Conservation (phyloP, 2,329 filamentous ascomycete species). For the Hymenoscyphus infarciens region DNA sequence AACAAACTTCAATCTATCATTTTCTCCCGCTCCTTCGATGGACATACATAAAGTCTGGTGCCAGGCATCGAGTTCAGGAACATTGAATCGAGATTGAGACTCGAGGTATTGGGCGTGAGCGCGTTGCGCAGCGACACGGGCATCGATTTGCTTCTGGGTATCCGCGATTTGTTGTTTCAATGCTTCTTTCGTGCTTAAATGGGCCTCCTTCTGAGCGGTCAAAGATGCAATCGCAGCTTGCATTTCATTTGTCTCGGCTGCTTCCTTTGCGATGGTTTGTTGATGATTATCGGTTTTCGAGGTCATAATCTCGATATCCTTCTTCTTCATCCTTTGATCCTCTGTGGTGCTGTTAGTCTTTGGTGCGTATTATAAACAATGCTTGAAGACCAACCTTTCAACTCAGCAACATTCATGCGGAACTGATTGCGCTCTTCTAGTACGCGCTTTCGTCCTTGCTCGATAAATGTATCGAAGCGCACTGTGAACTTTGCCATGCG, state of each 20-base stretch:
- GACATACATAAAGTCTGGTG: conserved; percentile 82
- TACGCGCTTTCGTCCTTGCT: conserved; percentile 82
- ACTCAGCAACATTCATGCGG: conserved; percentile 80
- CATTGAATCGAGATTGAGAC: conserved; percentile 81
- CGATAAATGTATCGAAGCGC: conserved; percentile 91
- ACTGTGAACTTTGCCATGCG: conserved; percentile 91
- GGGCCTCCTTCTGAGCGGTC: conserved; percentile 56
- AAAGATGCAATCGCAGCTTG: conserved; percentile 58
- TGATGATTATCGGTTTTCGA: conserved; percentile 68
- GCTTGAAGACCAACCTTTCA: conserved; percentile 64
- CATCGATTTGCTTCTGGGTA: conserved; percentile 67
- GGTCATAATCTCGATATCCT: conserved; percentile 78
- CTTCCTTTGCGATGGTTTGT: conserved; percentile 72
- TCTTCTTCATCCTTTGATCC: conserved; percentile 85
- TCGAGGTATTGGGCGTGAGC: conserved; percentile 72
- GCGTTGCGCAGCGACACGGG: conserved; percentile 66
- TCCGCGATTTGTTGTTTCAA: conserved; percentile 61
- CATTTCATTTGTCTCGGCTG: conserved; percentile 74
- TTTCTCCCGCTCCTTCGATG: conserved; percentile 82
- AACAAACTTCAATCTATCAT: conserved; percentile 84
- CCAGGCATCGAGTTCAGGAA: conserved; percentile 95
- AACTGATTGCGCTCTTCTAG: conserved; percentile 94
- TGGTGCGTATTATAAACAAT: conserved; percentile 1
- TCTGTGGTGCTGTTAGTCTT: conserved; percentile 50
- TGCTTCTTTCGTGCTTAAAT: conserved; percentile 53